Percentiles rank a stretch among this genome's conserved stretches.
Evolutionary conservation across 2,329 filamentous ascomycete species (phyloP).

Genomic region (Cercospora sp.): DNA sequence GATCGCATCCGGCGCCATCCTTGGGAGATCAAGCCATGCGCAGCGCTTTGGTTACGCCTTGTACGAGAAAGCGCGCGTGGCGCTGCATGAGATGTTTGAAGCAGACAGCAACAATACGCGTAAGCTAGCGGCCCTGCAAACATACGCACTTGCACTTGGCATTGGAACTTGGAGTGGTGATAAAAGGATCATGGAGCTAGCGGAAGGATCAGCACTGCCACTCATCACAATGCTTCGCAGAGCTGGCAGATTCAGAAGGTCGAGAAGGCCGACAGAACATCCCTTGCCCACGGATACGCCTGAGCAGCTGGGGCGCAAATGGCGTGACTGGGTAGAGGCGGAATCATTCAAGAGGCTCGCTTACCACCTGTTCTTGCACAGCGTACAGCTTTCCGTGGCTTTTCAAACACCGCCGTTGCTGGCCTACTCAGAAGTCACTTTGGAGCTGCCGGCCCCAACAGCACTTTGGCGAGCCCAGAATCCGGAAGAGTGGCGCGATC

Average conservation of each 20-base stretch:
- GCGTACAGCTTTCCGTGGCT: constrained; percentile 23
- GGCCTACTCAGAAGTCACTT: constrained; percentile 26
- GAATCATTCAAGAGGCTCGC: constrained; percentile 27
- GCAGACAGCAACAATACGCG: constrained; percentile 25
- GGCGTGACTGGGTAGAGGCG: constrained; percentile 25
- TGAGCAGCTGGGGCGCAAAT: constrained; percentile 21
- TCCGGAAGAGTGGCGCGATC: constrained; percentile 26
- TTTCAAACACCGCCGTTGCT: constrained; percentile 26
- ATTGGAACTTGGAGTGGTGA: constrained; percentile 29
- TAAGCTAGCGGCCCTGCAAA: constrained; percentile 23
- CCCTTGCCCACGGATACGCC: constrained; percentile 18
- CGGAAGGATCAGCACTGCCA: constrained; percentile 20
- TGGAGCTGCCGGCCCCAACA: constrained; percentile 25
- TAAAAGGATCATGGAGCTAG: constrained; percentile 28
- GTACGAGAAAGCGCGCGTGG: constrained; percentile 24
- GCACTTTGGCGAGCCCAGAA: constrained; percentile 22
- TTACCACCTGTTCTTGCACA: constrained; percentile 26
- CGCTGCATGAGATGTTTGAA: constrained; percentile 24
- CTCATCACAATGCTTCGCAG: constrained; percentile 27
- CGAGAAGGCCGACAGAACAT: constrained; percentile 11
- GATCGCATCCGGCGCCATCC: constrained; percentile 25
- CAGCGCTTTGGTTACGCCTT: constrained; percentile 28
- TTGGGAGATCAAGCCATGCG: constrained; percentile 26
- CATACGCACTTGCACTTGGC: constrained; percentile 23
- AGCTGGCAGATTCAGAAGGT: constrained; percentile 24